Base-by-base conservation (phyloP, 129 eudicot genomes). In the Pseudognaphalium luteoalbum region DNA sequence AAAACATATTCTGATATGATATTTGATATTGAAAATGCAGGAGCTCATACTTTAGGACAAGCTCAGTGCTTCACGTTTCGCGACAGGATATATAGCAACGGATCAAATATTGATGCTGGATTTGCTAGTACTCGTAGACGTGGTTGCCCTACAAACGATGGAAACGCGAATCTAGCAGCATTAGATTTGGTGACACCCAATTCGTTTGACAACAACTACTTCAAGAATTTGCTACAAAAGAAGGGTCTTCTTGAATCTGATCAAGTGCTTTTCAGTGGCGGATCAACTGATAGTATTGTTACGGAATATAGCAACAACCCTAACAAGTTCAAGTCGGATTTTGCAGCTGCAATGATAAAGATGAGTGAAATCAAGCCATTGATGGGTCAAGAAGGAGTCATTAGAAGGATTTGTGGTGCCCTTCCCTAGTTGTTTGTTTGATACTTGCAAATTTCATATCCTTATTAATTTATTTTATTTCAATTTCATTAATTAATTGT, bases 221-320 rank as follows among this genome's bases (percentile, higher is more conserved):
- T 67, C 65, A 67, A 65, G 68, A 83, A 85, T 64, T 81, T 91
- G 39, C 47, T 91, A 63, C 78, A 77, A 15, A 78, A 72, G 44
- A 85, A 88, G 34, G 97, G 97, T 32, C 90, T 88, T 70, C 81
- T 91, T 11, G 93, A 91, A 59, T 81, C 97, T 0, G 97, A 91
- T 52, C 97, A 88, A 72, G 97, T 84, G 83, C 84, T 91, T n/a
- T 88, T 84, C 41, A 91, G 88, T 68, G 83, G 86, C 33, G 93
- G 93, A 33, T 80, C 91, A 0, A 83, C 83, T 0, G 93, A 88
- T 73, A 62, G 33, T 19, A 73, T 86, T 64, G 91, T 86, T 72
- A 66, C 68, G 64, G 72, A 61, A 47, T 88, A 86, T 62, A 80
- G 85, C 28, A 66, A 25, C 14, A 81, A 77, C 68, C 74, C 71